Base-by-base conservation (phyloP, 192 early-diverging fungal genomes). In the Linnemannia exigua region DNA sequence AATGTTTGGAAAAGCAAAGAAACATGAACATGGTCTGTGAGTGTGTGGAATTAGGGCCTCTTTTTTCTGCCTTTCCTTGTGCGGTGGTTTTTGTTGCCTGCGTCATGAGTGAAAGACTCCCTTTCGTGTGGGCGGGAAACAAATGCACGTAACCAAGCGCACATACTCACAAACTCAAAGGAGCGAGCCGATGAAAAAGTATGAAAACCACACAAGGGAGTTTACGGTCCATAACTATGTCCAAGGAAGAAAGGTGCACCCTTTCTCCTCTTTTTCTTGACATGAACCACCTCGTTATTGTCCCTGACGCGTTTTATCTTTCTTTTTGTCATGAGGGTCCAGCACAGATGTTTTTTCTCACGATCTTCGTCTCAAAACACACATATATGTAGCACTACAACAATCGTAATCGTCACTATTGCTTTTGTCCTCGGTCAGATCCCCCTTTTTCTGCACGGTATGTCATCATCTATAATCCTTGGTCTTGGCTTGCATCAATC, bases 341-440 rank as follows among this genome's bases (percentile, higher is more conserved):
- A 61, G 58, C 58, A 61, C 12, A 61, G 58, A 61, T 61, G 11
- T 28, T 28, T 61, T 61, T 61, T 61, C 58, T 61, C 58, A 61
- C 58, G 58, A 31, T 61, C 58, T 1, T 61, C 28, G 25, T 28
- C 25, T 14, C 58, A 61, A 61, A 15, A 61, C 25, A 28, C 28
- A 61, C 9, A 15, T 25, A 8, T 22, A 1, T 28, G 2, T 61
- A 28, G n/a, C 58, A 61, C 58, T n/a, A 54, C 52, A 67, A 38
- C 11, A 36, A 12, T 8, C 28, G n/a, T 3, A 35, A 68, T 68
- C 35, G 11, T 35, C 0, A 38, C 36, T 38, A 37, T n/a, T 38
- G 5, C 37, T 68, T 68, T 35, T 33, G 36, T 14, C 22, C 37
- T 41, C 9, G 19, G 2, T 41, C 63, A 25, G 33, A 67, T 33